These are phyloP conservation scores for Arachnopeziza araneosa DNA, from an alignment of 2,329 filamentous ascomycete genomes.

Conservation along the genomic window DNA sequence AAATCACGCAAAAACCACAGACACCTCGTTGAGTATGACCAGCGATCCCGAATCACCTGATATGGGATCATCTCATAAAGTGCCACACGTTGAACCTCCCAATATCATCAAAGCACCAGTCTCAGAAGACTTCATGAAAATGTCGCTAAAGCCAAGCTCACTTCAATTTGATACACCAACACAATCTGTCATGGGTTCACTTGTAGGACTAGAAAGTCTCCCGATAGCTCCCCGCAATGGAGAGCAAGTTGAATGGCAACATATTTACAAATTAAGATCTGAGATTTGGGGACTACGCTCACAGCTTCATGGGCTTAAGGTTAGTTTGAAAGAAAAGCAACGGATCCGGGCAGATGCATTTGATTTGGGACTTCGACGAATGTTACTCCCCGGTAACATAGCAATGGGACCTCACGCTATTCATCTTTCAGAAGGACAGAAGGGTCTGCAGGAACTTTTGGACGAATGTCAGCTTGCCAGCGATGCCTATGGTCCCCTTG, in stretches of 20 bases:
- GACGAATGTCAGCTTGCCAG: constrained; percentile 6
- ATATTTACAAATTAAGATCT: constrained; percentile 2
- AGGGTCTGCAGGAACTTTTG: constrained; percentile 5
- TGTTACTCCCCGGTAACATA: not conserved
- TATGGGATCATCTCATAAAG: too few species aligned
- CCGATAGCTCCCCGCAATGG: not conserved
- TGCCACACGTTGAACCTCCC: too few species aligned
- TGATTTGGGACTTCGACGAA: constrained; percentile 9
- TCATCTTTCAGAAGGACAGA: not conserved
- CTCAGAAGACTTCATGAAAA: too few species aligned
- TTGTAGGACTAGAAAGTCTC: too few species aligned
- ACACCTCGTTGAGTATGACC: too few species aligned
- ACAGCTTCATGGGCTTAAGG: constrained; percentile 9
- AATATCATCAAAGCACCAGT: too few species aligned
- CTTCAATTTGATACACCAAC: too few species aligned
- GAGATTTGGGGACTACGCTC: not conserved
- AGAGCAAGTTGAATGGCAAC: not conserved
- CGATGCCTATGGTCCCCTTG: constrained; percentile 13
- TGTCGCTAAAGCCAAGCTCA: too few species aligned
- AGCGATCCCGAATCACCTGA: too few species aligned
- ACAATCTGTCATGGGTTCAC: too few species aligned
- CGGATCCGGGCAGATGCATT: constrained; percentile 8
- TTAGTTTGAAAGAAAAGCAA: constrained; percentile 9
- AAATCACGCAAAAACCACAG: too few species aligned
- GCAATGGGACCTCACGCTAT: not conserved